Base-by-base conservation (phyloP, 2,329 filamentous ascomycete genomes). In the Leptoxyphium fumago region DNA sequence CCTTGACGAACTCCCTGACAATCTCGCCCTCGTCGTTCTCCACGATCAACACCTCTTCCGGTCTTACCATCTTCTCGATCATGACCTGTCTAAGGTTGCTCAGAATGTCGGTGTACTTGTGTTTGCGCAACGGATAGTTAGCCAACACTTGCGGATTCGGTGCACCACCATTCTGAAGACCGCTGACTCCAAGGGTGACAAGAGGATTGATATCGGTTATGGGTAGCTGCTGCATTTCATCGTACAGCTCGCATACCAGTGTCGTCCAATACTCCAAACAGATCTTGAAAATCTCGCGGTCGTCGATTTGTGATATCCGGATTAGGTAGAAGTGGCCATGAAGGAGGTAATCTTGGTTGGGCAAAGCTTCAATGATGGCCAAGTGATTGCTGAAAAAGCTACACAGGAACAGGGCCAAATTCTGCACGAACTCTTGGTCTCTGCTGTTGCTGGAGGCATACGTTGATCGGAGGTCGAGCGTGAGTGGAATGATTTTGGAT, bases 31-130 rank as follows among this genome's bases (percentile, higher is more conserved):
- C 91, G 50, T 98, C 91, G 63, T 98, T 98, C 66, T 98, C 91
- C n/a, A 98, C 91, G 58, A 98, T 93, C 54, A 98, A 66, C 8
- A 98, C 93, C 67, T 98, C 93, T 66, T 98, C 91, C 0, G 91
- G 91, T 38, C 88, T 78, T 29, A 98, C 91, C 91, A 98, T 98
- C 73, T 95, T 95, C 69, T 98, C 91, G 49, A 98, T 96, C 91
- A 98, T 98, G 52, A 98, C 91, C 18, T 89, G 83, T 52, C 91
- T 82, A 45, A 98, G 73, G 62, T 94, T 96, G 9, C 89, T 89
- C 41, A 98, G 70, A 15, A 98, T 83, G 60, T 95, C 87, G 51
- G 82, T 81, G 65, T 96, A 98, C 67, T 95, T 96, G 74, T 98
- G 89, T 71, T 98, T 98, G 48, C 93, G 81, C 39, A 98, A 75